These are phyloP conservation scores for Colletotrichum spinosum DNA, from an alignment of 2,329 filamentous ascomycete genomes.

Conservation along the genomic window DNA sequence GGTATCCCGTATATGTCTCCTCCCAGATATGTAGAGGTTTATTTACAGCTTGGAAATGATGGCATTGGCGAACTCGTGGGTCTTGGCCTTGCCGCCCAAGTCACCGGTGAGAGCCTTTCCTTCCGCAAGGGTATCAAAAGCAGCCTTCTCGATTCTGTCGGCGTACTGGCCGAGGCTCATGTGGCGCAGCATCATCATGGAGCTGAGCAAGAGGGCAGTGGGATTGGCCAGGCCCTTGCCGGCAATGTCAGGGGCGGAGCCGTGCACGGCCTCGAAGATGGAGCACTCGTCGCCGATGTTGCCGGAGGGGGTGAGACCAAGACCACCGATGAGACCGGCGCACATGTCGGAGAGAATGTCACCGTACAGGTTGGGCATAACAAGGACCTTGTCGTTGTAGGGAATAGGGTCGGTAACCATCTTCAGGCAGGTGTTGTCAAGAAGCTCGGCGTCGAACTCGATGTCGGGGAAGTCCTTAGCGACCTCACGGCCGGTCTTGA, in stretches of 20 bases:
- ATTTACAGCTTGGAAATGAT: slow-evolving; percentile 80
- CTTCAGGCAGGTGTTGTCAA: slow-evolving; percentile 99
- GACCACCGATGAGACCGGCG: slow-evolving; percentile 96
- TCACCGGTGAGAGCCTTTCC: slow-evolving; percentile 97
- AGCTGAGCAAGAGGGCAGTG: slow-evolving; percentile 92
- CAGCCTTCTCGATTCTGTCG: slow-evolving; percentile 89
- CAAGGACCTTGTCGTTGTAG: slow-evolving; percentile 99
- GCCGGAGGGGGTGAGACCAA: slow-evolving; percentile 95
- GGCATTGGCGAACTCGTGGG: slow-evolving; percentile 89
- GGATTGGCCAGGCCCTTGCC: slow-evolving; percentile 97
- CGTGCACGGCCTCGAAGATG: slow-evolving; percentile 99
- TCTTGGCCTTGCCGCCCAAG: slow-evolving; percentile 96
- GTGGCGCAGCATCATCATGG: slow-evolving; percentile 99
- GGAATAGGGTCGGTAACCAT: slow-evolving; percentile 96
- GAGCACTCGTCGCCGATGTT: slow-evolving; percentile 99
- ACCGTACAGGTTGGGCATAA: slow-evolving; percentile 98
- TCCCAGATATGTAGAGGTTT: slow-evolving; percentile 39
- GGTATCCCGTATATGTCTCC: slow-evolving; percentile 25
- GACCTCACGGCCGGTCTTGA: slow-evolving; percentile 85
- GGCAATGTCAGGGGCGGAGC: slow-evolving; percentile 95
- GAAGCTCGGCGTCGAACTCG: slow-evolving; percentile 96
- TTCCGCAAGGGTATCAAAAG: slow-evolving; percentile 94
- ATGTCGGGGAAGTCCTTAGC: slow-evolving; percentile 96
- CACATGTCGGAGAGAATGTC: slow-evolving; percentile 99
- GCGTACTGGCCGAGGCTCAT: slow-evolving; percentile 92